A percentile compares a stretch with the other conserved stretches of the same genome.
Conservation (phyloP, 2,329 filamentous ascomycete species). For the Penicillium thymicola region DNA sequence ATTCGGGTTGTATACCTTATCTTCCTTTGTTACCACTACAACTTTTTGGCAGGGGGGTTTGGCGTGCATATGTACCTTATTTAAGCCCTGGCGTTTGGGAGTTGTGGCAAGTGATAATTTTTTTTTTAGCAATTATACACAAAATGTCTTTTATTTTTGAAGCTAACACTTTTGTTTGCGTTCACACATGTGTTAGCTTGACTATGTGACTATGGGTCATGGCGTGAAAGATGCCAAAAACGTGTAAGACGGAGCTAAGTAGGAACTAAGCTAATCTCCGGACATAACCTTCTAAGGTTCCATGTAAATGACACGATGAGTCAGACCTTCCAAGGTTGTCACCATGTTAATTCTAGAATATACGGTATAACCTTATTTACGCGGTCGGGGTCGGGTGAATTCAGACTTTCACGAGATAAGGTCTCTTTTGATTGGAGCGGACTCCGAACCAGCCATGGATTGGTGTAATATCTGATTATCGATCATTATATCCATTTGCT, state of each 20-base stretch:
- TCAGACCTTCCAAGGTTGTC: background rate
- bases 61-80: background rate
- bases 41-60: background rate
- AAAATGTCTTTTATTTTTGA: background rate
- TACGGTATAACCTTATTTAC: too few relatives aligned
- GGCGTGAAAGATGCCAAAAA: background rate
- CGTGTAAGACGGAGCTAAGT: background rate
- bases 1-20: background rate
- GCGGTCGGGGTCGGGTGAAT: background rate
- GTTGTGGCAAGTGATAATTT: background rate
- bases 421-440: background rate
- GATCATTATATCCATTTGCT: background rate
- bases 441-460: background rate
- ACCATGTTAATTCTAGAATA: too few relatives aligned
- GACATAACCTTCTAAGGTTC: background rate
- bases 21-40: background rate
- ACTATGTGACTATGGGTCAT: too few relatives aligned
- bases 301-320: background rate
- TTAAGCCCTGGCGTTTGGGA: conserved; percentile 1
- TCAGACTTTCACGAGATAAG: background rate
- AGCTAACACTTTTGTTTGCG: background rate
- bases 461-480: background rate
- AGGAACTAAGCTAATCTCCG: background rate
- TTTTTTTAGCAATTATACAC: background rate
- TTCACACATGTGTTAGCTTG: background rate